Base-by-base conservation (phyloP, 495 filamentous ascomycete species). In the Aspergillus taichungensis region DNA sequence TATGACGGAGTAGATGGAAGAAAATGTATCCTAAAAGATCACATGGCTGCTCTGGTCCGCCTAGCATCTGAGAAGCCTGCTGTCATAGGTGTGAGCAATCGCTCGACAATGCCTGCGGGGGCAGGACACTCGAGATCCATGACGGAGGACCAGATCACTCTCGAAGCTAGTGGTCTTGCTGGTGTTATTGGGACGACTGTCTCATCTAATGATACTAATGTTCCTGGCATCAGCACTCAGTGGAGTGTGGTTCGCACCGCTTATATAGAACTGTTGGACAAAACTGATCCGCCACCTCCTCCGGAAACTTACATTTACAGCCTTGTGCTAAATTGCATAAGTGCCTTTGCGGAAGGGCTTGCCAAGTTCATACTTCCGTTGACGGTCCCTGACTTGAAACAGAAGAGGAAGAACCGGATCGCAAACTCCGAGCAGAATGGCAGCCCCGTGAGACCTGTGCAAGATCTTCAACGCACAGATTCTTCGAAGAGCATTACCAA, bases 241-340 rank as follows among this genome's bases (percentile, higher is more conserved):
- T 96, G 88, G 90, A 97, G 94, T 68, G 74, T 83, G 13, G 78
- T 94, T 53, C 74, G 87, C 43, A 87, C 87, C 13, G 82, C 90
- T 18, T 97, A 89, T 59, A 84, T 97, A 33, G 92, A 98, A 45
- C 84, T 94, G 40, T 77, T 97, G 8, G 92, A 98, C 66, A 98
- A 98, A 60, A 73, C 79, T 3, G 91, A 97, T 30, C 75, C 92
- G 5, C 88, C 91, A 4, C 43, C 63, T 7, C 75, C 92, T 34
- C 92, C 92, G 1, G 89, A 95, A 41, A 94, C 94, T 0, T 98
- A 98, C 55, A 76, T 95, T 27, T 95, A 98, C 63, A 84, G 83
- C 53, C 73, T 98, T 11, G 87, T 88, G 6, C 70, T 98, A 10
- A 84, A 84, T 1, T 97, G 94, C 61, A 80, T 98, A 42, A 87